Base-by-base conservation (phyloP, 1,284 basidiomycete species). In the Ganoderma boninense region DNA sequence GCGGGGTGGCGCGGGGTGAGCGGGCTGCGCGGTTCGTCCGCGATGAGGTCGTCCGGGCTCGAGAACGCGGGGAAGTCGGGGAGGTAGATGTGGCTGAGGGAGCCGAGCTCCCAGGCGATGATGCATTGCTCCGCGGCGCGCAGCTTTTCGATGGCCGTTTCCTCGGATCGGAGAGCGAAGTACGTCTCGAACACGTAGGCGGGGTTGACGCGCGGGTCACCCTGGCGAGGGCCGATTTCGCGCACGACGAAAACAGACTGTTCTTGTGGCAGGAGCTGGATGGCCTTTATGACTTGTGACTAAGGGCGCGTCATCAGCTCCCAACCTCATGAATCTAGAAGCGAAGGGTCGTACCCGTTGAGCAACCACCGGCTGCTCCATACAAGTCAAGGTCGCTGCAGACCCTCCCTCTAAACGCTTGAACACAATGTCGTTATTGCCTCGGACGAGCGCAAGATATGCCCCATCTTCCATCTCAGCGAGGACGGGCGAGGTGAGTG, bases 211-310 rank as follows among this genome's bases (percentile, higher is more conserved):
- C 64, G 52, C 6, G 44, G 35, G 62, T 77, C 7, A 68, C 71
- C 68, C 76, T 74, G 64, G 67, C 70, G 63, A 35, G 43, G 65
- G 23, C 57, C 63, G n/a, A 73, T 32, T 56, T 70, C 83, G 46
- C 90, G 89, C 42, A 91, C 83, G 68, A 90, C 83, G 43, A 92
- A 80, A 16, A 92, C 78, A 64, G 87, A 82, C n/a, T 81, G 78
- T 75, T 91, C 88, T 4, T 79, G 78, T 1, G 90, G 87, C 52
- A 91, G 77, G n/a, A 88, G 82, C 52, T 89, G 86, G 68, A 88
- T 82, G 23, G 83, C 85, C 64, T 83, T 82, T 73, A 91, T 87
- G 40, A 79, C 79, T 72, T 89, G 84, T 32, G 78, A 73, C 85
- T 86, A 69, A 35, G 16, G 42, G 16, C 23, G 32, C 2, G 11